A percentile compares a stretch with the other conserved stretches of the same genome.
Conservation (phyloP, 1,139 yeast genomes). For the Waltiozyma sp. region DNA sequence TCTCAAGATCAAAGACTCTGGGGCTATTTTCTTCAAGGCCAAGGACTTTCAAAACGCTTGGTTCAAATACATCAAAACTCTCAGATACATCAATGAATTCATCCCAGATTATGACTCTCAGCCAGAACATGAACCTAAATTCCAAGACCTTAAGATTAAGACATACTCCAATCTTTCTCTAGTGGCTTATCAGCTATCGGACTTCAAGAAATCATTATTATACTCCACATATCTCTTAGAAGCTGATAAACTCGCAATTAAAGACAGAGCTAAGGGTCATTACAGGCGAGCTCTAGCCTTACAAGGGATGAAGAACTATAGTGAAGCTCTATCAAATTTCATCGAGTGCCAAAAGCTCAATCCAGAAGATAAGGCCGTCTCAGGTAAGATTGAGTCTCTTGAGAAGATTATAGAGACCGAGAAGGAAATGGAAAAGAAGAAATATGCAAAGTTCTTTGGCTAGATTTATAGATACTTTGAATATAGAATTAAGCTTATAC, state of each 20-base stretch:
- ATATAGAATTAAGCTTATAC: too few relatives aligned
- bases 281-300: conserved; percentile 50
- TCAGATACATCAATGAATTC: conserved; percentile 58
- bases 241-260: conserved; percentile 24
- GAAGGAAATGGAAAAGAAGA: conserved; percentile 40
- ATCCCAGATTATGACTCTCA: conserved; percentile 63
- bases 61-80: conserved; percentile 50
- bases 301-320: conserved; percentile 31
- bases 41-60: conserved; percentile 41
- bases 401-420: conserved; percentile 29
- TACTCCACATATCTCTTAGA: conserved; percentile 49
- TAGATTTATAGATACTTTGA: not conserved
- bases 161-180: conserved; percentile 51
- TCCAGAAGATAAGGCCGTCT: conserved; percentile 42
- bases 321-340: conserved; percentile 39
- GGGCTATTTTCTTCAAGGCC: conserved; percentile 44
- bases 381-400: conserved; percentile 30
- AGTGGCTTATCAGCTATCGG: conserved; percentile 35
- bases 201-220: conserved; percentile 35
- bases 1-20: conserved; percentile 51
- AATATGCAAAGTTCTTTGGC: conserved; percentile 47
- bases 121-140: conserved; percentile 38
- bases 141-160: conserved; percentile 46
- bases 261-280: conserved; percentile 51
- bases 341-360: conserved; percentile 32